A percentile compares a stretch with the other conserved stretches of the same genome.
These are phyloP conservation scores for Penicillium verhagenii DNA, from an alignment of 495 filamentous ascomycete species.

Conservation along the genomic window DNA sequence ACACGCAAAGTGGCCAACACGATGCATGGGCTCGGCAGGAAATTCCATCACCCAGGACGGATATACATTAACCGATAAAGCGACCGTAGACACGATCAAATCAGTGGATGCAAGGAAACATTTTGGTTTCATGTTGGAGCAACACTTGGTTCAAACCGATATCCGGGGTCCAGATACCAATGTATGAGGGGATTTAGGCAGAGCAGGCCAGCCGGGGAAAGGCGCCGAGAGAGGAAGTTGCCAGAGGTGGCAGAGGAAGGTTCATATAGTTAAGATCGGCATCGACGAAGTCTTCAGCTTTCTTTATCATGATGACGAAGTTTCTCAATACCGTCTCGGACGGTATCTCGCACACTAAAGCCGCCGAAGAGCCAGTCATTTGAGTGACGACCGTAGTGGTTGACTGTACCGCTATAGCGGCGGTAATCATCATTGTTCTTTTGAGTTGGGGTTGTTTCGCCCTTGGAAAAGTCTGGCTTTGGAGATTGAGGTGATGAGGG, in stretches of 20 bases:
- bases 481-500: slow-evolving; percentile 17
- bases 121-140: not conserved
- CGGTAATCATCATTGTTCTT: slow-evolving; percentile 38
- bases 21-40: not conserved
- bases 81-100: not conserved
- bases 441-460: slow-evolving; percentile 19
- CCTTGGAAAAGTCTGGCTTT: slow-evolving; percentile 12
- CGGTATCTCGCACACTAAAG: slow-evolving; percentile 47
- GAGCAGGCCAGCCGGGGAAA: not conserved
- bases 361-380: slow-evolving; percentile 52
- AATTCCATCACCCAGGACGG: not conserved
- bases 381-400: slow-evolving; percentile 48
- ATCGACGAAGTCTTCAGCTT: slow-evolving; percentile 17
- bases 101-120: not conserved
- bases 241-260: not conserved
- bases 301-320: slow-evolving; percentile 41
- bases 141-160: not conserved
- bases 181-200: not conserved
- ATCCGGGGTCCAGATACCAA: not conserved
- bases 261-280: not conserved
- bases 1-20: not conserved
- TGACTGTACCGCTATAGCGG: slow-evolving; percentile 41
- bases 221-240: not conserved
- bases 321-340: slow-evolving; percentile 49
- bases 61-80: not conserved